Percentiles rank a stretch among this genome's conserved stretches.
These are phyloP conservation scores for Lipomyces spencermartinsiae DNA, from an alignment of 805 yeast genomes.

Conservation along the genomic window DNA sequence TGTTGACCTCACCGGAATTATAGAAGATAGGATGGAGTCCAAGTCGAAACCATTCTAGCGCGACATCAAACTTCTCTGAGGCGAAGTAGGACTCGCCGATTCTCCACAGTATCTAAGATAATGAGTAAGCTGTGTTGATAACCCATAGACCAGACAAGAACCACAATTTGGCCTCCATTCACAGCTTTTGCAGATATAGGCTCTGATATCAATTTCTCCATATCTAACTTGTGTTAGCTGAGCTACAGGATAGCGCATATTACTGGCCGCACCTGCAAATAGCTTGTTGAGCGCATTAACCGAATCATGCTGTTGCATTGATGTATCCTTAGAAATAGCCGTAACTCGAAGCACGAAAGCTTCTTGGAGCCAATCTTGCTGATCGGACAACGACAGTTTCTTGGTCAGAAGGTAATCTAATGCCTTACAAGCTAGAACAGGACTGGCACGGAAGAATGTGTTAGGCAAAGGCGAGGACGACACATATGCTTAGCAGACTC, in stretches of 20 bases:
- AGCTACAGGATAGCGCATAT: not conserved
- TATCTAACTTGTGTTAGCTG: constrained; percentile 9
- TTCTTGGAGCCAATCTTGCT: constrained; percentile 19
- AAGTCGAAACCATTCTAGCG: constrained; percentile 20
- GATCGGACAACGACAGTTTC: constrained; percentile 15
- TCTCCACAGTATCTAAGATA: constrained; percentile 27
- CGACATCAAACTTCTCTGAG: constrained; percentile 10
- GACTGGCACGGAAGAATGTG: not conserved
- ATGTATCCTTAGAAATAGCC: not conserved
- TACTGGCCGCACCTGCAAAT: constrained; percentile 14
- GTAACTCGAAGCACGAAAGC: constrained; percentile 7
- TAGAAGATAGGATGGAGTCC: constrained; percentile 18
- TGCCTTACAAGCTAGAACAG: constrained; percentile 19
- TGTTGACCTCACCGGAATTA: constrained; percentile 20
- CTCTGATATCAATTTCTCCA: constrained; percentile 17
- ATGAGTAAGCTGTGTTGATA: constrained; percentile 1
- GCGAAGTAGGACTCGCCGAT: constrained; percentile 20
- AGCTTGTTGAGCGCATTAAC: constrained; percentile 6
- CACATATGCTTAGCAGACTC: not conserved
- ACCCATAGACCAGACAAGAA: not conserved
- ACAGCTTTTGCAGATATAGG: constrained; percentile 18
- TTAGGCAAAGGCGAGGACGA: not conserved
- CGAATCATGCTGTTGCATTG: not conserved
- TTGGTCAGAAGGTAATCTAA: constrained; percentile 26
- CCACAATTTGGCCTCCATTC: constrained; percentile 27